These are phyloP conservation scores for Monosporozyma solicola DNA, from an alignment of 805 yeast species.

Conservation along the genomic window DNA sequence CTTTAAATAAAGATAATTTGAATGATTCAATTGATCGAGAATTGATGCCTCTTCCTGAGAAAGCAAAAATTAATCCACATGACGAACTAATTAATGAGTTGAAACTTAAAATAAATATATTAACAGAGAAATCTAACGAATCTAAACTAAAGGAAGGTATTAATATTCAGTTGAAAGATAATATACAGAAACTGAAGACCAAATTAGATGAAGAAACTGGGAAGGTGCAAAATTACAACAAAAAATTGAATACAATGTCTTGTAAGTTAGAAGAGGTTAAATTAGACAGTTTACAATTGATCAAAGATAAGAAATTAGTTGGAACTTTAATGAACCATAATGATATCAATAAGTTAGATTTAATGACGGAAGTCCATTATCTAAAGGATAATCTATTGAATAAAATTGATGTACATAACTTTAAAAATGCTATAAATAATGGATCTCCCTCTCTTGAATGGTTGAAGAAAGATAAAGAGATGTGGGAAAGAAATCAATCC, in stretches of 20 bases:
- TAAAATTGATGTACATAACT: background rate
- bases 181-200: background rate
- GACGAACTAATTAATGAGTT: background rate
- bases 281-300: background rate
- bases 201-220: background rate
- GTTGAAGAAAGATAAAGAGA: background rate
- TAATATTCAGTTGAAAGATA: background rate
- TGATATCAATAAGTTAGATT: background rate
- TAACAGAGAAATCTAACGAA: background rate
- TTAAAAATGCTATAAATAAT: background rate
- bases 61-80: background rate
- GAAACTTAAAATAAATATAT: background rate
- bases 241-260: background rate
- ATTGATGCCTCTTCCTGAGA: background rate
- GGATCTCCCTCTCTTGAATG: background rate
- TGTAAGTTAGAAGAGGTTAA: background rate
- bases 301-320: background rate
- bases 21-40: background rate
- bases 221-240: background rate
- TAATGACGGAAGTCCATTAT: background rate
- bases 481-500: background rate
- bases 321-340: background rate
- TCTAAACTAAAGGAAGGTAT: background rate
- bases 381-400: background rate
- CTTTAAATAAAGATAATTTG: background rate